Conservation (phyloP, 441 rosid genomes). For the Daphne laureola region DNA sequence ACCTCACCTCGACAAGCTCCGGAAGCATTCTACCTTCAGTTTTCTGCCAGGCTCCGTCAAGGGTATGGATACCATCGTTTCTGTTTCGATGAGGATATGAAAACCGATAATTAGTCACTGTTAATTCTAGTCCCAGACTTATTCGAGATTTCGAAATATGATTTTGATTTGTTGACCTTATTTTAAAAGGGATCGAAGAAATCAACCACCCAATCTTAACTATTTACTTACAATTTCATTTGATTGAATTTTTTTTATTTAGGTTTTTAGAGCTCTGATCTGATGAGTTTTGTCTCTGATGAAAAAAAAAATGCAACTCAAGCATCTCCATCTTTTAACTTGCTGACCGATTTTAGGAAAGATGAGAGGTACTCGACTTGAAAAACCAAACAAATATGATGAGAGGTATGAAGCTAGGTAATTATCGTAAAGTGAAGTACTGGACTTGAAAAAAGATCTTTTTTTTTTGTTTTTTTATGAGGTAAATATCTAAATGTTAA, state of each 20-base stretch:
- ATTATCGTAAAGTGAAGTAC: too few species aligned
- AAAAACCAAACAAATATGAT: too few species aligned
- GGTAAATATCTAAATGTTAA: too few species aligned
- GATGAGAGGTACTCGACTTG: too few species aligned
- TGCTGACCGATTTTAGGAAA: too few species aligned
- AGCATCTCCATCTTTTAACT: too few species aligned
- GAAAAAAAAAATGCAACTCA: too few species aligned
- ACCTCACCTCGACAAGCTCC: slow-evolving; percentile 93
- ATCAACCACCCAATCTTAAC: neutral
- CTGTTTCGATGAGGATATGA: slow-evolving; percentile 4
- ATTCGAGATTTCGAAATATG: neutral
- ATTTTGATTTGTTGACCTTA: neutral
- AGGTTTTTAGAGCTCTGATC: neutral
- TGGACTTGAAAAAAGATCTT: too few species aligned
- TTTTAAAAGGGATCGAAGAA: neutral
- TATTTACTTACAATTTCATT: too few species aligned
- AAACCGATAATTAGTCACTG: neutral
- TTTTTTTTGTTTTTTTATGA: too few species aligned
- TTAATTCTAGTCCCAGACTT: neutral
- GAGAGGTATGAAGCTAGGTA: too few species aligned
- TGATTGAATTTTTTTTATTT: neutral
- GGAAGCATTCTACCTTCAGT: slow-evolving; percentile 63
- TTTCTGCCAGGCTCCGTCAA: slow-evolving; percentile 67
- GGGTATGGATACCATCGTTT: slow-evolving; percentile 48
- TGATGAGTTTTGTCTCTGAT: neutral